phyloP scores from a whole-genome alignment of 1,139 yeast genomes.

The Scheffersomyces quercinus region DNA sequence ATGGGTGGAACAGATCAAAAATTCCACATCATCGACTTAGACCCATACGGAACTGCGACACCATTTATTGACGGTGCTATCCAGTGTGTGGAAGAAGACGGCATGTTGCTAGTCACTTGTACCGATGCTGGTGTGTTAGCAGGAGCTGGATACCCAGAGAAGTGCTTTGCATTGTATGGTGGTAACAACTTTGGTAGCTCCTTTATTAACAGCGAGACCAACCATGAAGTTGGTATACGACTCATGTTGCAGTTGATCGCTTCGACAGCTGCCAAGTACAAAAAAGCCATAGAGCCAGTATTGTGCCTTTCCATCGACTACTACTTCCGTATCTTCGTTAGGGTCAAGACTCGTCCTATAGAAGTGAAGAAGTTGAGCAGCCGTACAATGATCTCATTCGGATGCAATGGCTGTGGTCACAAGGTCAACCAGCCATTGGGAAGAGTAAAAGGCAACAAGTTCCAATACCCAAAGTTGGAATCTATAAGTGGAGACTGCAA shows the following conservation, averaged over 20 bases:
- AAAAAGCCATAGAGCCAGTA: constrained; percentile 82
- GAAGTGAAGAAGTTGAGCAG: constrained; percentile 75
- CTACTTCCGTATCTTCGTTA: constrained; percentile 82
- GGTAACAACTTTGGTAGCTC: constrained; percentile 69
- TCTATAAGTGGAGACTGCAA: constrained; percentile 41
- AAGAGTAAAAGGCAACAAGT: constrained; percentile 44
- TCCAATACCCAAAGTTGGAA: constrained; percentile 33
- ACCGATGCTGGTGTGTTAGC: constrained; percentile 96
- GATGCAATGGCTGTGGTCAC: constrained; percentile 88
- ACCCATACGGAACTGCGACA: constrained; percentile 96
- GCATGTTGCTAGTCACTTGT: constrained; percentile 85
- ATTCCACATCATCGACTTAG: constrained; percentile 87
- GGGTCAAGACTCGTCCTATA: constrained; percentile 74
- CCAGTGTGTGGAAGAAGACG: constrained; percentile 78
- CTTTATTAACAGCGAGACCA: constrained; percentile 72
- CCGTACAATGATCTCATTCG: constrained; percentile 74
- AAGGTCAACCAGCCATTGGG: constrained; percentile 75
- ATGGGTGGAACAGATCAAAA: constrained; percentile 56
- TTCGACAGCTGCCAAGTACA: constrained; percentile 85
- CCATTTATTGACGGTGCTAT: constrained; percentile 93
- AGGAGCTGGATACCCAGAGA: constrained; percentile 94
- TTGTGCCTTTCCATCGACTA: constrained; percentile 85
- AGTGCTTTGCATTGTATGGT: constrained; percentile 94
- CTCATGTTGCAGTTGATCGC: constrained; percentile 77
- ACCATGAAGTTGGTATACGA: constrained; percentile 91